Evolutionary conservation across 176 grass and related monocot genomes (phyloP).

Genomic region (Metroxylon sagu): DNA sequence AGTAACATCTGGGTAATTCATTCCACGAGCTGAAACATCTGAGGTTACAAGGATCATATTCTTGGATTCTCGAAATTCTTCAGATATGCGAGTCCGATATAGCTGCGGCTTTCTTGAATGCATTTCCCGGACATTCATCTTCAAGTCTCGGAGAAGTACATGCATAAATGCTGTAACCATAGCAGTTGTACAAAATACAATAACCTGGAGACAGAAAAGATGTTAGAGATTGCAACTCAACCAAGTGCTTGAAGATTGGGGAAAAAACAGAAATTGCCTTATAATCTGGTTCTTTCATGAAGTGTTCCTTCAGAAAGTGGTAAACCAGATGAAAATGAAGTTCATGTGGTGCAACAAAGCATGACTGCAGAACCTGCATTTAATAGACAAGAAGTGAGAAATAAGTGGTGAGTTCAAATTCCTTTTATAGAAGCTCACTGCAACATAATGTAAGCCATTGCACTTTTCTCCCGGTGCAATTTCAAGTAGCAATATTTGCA

Average conservation of each 20-base stretch:
- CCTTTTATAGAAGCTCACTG: background rate
- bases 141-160: conserved; percentile 77
- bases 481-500: background rate
- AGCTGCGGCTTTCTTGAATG: conserved; percentile 96
- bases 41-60: conserved; percentile 80
- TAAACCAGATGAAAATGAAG: conserved; percentile 84
- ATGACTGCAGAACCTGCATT: conserved; percentile 62
- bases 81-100: conserved; percentile 70
- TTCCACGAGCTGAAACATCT: conserved; percentile 70
- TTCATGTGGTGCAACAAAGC: conserved; percentile 58
- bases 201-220: conserved; percentile 34
- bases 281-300: conserved; percentile 68
- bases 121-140: conserved; percentile 84
- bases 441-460: too few species aligned
- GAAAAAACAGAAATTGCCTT: conserved; percentile 34
- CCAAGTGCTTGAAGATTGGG: background rate
- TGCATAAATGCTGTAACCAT: conserved; percentile 87
- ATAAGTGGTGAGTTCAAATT: background rate
- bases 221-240: conserved; percentile 10
- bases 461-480: background rate
- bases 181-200: conserved; percentile 85
- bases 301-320: conserved; percentile 62
- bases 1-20: conserved; percentile 91
- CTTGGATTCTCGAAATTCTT: conserved; percentile 67
- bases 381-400: background rate